A percentile compares a stretch with the other conserved stretches of the same genome.
phyloP scores from a whole-genome alignment of 2,329 filamentous ascomycete genomes.

The Rhynchosporium agropyri region DNA sequence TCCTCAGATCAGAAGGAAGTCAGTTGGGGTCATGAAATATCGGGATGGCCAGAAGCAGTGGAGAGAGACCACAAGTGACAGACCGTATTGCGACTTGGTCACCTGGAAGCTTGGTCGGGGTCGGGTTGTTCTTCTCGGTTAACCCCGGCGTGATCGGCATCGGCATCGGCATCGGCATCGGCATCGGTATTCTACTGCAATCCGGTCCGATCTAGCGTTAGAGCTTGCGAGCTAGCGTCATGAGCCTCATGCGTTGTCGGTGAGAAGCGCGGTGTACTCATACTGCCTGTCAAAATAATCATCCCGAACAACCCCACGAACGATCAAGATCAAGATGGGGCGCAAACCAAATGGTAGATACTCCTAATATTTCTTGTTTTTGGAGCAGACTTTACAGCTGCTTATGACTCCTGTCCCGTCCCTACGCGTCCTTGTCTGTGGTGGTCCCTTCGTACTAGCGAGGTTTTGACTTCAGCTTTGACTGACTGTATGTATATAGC shows the following conservation, averaged over 20 bases:
- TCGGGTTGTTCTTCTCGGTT: no score
- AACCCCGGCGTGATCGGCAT: no score
- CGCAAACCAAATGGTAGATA: slow-evolving; percentile 24
- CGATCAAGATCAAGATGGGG: slow-evolving; percentile 28
- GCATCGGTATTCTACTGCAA: no score
- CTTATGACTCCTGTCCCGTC: background rate
- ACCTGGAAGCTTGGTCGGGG: no score
- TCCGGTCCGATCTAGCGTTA: no score
- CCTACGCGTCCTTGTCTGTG: background rate
- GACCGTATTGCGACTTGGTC: no score
- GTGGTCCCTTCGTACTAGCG: background rate
- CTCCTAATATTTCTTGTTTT: background rate
- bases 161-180: no score
- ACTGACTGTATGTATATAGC: slow-evolving; percentile 26
- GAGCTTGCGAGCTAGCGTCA: background rate
- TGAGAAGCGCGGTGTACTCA: background rate
- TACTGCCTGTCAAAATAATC: slow-evolving; percentile 11
- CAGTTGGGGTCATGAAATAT: no score
- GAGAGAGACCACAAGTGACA: no score
- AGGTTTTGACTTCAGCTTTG: background rate
- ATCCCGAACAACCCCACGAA: slow-evolving; percentile 4
- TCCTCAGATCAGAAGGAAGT: no score
- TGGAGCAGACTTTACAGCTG: background rate
- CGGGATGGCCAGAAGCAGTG: no score
- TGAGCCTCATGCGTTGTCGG: slow-evolving; percentile 1